Evolutionary conservation across 129 eudicot species (phyloP), one percentile per base, ranked within the genome.

Genomic region (Flaveria sonorensis): DNA sequence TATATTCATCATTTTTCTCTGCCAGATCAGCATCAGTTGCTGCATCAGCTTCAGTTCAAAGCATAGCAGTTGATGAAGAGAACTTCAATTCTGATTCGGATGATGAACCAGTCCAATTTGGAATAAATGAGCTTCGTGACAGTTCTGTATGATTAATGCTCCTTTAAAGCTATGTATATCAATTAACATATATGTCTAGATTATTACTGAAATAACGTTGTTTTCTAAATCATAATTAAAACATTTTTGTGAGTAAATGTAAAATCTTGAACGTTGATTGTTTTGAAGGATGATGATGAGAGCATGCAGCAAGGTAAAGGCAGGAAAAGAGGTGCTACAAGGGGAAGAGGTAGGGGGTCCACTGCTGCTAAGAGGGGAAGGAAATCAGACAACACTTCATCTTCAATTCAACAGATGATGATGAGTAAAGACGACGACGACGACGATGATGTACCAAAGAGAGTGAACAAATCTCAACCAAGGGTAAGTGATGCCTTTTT

Each of bases 251-350:
- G 50, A 73, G 50, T 19, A 56, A 62, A 71, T 23, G 53, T 40
- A 67, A 68, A 14, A n/a, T 56, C 14, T 39, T 48, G 70, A 55
- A n/a, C 11, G 6, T 30, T 57, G 28, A 4, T 42, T 75, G 19
- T 76, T 30, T 77, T 48, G 10, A 82, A 91, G 93, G 96, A 86
- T 64, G 96, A 87, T 26, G 72, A 79, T 40, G 92, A 85, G 67
- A 46, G 82, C 28, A 26, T 85, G 7, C 89, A 48, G 9, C 89
- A 48, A 69, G 92, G 79, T 57, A 94, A 91, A 77, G 91, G 96
- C 15, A 87, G 88, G 21, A 94, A 91, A 91, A 87, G 97, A 85
- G 91, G 86, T 47, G 97, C 98, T 69, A 86, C 97, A n/a, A 87
- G 92, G 85, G 97, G 98, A 76, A 89, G 92, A 77, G 99, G 96